Evolutionary conservation across 805 yeast species (phyloP), one percentile per base, ranked within the genome.

Genomic region (Candida silvatica): DNA sequence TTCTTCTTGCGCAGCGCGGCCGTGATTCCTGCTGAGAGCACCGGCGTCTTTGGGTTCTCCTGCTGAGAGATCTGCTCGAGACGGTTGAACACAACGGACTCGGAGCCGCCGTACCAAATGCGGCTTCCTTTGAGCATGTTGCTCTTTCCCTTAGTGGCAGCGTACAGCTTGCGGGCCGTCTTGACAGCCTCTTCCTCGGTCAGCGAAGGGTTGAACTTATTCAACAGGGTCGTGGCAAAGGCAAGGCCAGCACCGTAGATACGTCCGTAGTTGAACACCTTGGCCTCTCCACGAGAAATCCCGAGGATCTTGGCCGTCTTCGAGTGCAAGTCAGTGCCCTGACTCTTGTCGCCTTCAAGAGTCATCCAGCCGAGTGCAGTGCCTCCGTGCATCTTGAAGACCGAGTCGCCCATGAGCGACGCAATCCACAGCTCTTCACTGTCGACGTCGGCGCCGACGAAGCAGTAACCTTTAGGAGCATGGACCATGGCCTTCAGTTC

Each of bases 341-440:
- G 90, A 37, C 64, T 67, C 59, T 92, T 92, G 4, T 90, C 77
- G 15, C 99, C 99, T 62, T 92, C 99, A 37, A 92, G 66, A 2
- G 97, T 88, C 99, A 92, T 94, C 98, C 98, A 94, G 0, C 97
- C 97, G 36, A 94, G 71, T 0, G 97, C 95, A 0, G 97, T 86
- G 11, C 94, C 94, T 5, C 98, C 99, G 56, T 92, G 99, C 17
- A 83, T 62, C 23, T 80, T 74, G 58, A 90, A 85, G 35, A 80
- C 74, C 0, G 97, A 79, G 54, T 92, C 99, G 3, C 98, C 97
- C 22, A 90, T 78, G 17, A 94, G 61, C 15, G 96, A 82, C 0
- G 98, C 98, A 45, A 92, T 92, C 99, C 99, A 92, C 29, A 92
- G 66, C 52, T 92, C 99, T 52, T 92, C 98, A 26, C 96, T 85